Evolutionary conservation across 2,329 filamentous ascomycete species (phyloP).

Genomic region (Alternaria longipes): DNA sequence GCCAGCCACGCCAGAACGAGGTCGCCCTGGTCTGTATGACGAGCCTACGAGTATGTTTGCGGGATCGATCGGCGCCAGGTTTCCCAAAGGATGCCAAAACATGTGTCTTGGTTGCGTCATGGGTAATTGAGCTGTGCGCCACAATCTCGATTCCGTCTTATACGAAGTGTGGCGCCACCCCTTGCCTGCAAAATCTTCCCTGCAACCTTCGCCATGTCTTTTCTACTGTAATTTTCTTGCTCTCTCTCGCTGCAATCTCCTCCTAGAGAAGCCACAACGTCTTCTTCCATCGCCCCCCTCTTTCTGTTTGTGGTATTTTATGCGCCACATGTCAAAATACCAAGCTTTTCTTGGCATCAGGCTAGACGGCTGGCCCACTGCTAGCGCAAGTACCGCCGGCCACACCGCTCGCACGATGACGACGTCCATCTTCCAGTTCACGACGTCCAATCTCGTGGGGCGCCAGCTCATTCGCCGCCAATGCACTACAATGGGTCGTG

Average conservation of each 20-base stretch:
- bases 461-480: conserved; percentile 11
- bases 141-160: conserved; percentile 16
- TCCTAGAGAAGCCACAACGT: not conserved
- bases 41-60: conserved; percentile 12
- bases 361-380: conserved; percentile 2
- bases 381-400: conserved; percentile 10
- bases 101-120: conserved; percentile 26
- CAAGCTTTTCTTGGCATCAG: conserved; percentile 16
- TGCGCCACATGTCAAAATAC: conserved; percentile 13
- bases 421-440: conserved; percentile 14
- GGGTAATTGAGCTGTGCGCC: conserved; percentile 15
- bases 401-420: conserved; percentile 21
- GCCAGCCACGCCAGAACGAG: conserved; percentile 9
- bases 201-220: not conserved
- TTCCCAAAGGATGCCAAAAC: conserved; percentile 15
- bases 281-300: not conserved
- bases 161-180: conserved; percentile 13
- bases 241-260: not conserved
- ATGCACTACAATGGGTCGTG: not conserved
- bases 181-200: not conserved
- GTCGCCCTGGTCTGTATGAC: conserved; percentile 15
- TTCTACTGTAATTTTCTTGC: not conserved
- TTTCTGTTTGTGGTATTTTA: not conserved
- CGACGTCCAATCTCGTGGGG: conserved; percentile 2
- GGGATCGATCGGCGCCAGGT: conserved; percentile 19